Conservation (phyloP, 164 flowering plant species). For the Vitis cinerea region DNA sequence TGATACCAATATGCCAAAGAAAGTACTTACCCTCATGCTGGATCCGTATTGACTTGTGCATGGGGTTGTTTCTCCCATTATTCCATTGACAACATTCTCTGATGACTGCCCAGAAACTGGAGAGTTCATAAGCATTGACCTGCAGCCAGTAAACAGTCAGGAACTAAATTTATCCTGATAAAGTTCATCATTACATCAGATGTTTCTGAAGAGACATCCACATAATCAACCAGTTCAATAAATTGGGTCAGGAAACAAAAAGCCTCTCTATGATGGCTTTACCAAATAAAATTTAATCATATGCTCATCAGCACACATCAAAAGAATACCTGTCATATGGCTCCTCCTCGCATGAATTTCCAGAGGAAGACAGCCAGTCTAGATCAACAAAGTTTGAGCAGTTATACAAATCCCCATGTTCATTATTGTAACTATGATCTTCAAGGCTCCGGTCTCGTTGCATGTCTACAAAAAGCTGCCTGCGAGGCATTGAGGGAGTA, state of each 20-base stretch:
- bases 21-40: conserved; percentile 37
- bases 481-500: conserved; percentile 33
- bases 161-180: not conserved
- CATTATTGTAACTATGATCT: conserved; percentile 28
- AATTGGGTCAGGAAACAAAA: not conserved
- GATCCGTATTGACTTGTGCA: conserved; percentile 34
- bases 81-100: conserved; percentile 37
- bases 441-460: conserved; percentile 28
- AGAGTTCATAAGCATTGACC: conserved; percentile 33
- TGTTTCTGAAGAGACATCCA: no score
- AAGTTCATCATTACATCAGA: not conserved
- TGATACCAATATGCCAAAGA: not conserved
- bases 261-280: not conserved
- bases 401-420: conserved; percentile 30
- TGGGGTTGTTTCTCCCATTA: conserved; percentile 33
- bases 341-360: conserved; percentile 47
- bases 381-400: conserved; percentile 52
- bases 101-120: conserved; percentile 30
- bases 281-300: not conserved
- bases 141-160: conserved; percentile 11
- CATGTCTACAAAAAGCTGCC: conserved; percentile 35
- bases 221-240: no score
- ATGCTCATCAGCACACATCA: not conserved
- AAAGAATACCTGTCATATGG: conserved; percentile 38
- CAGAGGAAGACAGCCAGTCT: conserved; percentile 54